Conservation (phyloP, 2,329 filamentous ascomycete species). For the Lasiodiplodia theobromae region DNA sequence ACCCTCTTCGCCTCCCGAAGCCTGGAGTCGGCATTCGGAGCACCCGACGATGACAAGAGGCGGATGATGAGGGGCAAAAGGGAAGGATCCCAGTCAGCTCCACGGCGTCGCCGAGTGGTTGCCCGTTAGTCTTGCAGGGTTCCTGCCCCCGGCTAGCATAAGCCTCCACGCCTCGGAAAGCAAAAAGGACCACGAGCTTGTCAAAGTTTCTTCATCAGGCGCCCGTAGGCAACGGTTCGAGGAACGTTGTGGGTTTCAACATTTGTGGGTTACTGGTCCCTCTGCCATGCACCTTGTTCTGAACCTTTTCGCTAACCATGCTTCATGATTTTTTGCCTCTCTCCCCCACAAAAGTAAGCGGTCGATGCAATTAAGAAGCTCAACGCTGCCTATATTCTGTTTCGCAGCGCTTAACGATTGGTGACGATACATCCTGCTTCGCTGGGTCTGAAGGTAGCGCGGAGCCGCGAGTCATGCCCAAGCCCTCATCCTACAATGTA, state of each 20-base stretch:
- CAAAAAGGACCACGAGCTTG: not conserved
- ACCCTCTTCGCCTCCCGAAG: not conserved
- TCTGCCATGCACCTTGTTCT: not conserved
- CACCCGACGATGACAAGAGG: not conserved
- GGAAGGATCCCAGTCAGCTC: not conserved
- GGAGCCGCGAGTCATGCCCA: not conserved
- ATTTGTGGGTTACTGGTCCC: not conserved
- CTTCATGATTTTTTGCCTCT: not conserved
- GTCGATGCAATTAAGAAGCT: conserved; percentile 2
- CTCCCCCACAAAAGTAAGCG: not conserved
- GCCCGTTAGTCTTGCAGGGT: conserved; percentile 6
- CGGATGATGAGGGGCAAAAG: not conserved
- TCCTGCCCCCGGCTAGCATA: not conserved
- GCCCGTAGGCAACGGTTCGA: not conserved
- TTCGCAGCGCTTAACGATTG: not conserved
- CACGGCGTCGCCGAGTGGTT: conserved; percentile 12
- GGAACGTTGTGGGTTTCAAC: not conserved
- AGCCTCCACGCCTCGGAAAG: not conserved
- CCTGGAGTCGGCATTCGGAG: not conserved
- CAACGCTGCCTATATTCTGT: not conserved
- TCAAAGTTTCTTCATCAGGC: not conserved
- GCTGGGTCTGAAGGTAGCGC: not conserved
- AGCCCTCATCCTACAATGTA: not conserved
- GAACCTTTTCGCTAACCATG: not conserved
- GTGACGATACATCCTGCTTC: not conserved